These are phyloP conservation scores for Pseudogymnoascus sp. DNA, from an alignment of 2,329 filamentous ascomycete genomes.

Conservation along the genomic window DNA sequence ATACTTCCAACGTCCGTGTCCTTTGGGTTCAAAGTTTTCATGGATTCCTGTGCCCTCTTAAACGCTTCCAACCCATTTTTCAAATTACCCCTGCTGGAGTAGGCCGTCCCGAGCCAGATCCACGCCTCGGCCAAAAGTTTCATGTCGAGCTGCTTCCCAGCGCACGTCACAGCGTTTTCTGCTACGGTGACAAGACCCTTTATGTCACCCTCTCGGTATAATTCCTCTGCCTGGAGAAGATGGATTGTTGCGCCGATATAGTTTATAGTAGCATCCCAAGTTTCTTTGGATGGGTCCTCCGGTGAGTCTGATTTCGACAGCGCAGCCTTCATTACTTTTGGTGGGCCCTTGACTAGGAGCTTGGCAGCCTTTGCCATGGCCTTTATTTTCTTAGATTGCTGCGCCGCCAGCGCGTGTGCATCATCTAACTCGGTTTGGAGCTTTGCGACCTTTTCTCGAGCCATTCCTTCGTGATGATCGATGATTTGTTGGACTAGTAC, in stretches of 20 bases:
- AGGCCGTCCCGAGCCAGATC: not conserved
- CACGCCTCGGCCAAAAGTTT: not conserved
- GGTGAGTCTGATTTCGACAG: not conserved
- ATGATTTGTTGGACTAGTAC: not conserved
- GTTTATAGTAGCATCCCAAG: not conserved
- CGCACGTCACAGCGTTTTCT: not conserved
- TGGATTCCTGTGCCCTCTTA: not conserved
- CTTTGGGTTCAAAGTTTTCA: not conserved
- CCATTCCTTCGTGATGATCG: not conserved
- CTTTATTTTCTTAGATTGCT: not conserved
- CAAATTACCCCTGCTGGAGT: not conserved
- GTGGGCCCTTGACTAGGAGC: too few species aligned
- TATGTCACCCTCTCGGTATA: not conserved
- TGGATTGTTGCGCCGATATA: not conserved
- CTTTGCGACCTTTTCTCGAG: not conserved
- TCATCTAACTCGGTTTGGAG: not conserved
- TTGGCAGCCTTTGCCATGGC: not conserved
- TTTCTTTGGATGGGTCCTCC: not conserved
- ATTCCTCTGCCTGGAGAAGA: not conserved
- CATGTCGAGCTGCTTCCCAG: not conserved
- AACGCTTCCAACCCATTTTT: not conserved
- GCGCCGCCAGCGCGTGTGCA: not conserved
- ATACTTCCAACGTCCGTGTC: not conserved
- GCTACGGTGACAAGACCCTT: not conserved
- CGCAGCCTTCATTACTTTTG: not conserved